These are phyloP conservation scores for Fusarium sp. DNA, from an alignment of 2,329 filamentous ascomycete species.

Conservation along the genomic window DNA sequence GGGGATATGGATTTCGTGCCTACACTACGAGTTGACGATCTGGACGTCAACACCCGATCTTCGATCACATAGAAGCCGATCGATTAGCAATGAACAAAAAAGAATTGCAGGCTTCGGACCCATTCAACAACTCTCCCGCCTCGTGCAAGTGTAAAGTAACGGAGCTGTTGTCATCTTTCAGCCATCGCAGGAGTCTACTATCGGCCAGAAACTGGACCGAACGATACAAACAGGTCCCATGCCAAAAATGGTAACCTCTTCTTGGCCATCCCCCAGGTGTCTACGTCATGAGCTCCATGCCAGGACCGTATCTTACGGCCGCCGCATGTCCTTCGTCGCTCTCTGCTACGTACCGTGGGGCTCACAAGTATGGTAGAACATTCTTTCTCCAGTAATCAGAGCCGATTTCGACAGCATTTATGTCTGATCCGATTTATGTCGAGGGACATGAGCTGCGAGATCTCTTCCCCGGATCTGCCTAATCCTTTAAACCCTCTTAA, in stretches of 20 bases:
- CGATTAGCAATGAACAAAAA: slow-evolving; percentile 57
- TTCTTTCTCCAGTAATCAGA: background rate
- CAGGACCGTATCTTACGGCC: background rate
- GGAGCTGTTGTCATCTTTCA: slow-evolving; percentile 14
- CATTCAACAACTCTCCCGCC: slow-evolving; percentile 36
- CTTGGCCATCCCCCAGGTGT: background rate
- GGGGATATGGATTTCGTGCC: slow-evolving; percentile 57
- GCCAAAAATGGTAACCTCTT: background rate
- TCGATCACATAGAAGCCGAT: slow-evolving; percentile 53
- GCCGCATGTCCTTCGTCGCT: background rate
- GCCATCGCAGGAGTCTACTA: slow-evolving; percentile 5
- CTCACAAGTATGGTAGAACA: background rate
- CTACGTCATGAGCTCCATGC: background rate
- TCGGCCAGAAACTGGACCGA: background rate
- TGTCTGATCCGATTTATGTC: background rate
- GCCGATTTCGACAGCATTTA: background rate
- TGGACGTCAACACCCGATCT: slow-evolving; percentile 55
- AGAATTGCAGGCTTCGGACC: slow-evolving; percentile 51
- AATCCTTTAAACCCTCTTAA: background rate
- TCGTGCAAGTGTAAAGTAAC: background rate
- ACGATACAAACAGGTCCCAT: background rate
- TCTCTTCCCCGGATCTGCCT: background rate
- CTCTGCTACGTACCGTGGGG: background rate
- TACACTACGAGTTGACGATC: slow-evolving; percentile 56
- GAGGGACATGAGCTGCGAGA: background rate